These are phyloP conservation scores for Arbutus unedo DNA, from an alignment of 148 eudicot genomes.

Conservation along the genomic window DNA sequence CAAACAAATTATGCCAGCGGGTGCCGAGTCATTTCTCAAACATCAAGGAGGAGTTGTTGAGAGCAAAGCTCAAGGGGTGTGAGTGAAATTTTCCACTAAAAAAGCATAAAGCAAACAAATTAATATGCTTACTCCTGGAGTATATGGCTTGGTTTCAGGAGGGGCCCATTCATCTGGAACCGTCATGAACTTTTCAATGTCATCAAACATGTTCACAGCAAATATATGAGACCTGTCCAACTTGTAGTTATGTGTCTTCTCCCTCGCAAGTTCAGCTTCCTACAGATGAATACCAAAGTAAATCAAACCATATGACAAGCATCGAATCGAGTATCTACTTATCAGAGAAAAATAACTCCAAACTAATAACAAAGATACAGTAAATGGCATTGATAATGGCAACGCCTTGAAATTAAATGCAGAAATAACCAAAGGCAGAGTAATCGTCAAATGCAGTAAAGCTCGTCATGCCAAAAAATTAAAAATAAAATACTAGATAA, in stretches of 20 bases:
- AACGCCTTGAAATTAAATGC: neutral
- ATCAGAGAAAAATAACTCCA: neutral
- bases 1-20: too few relatives aligned
- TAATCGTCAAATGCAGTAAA: neutral
- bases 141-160: conserved; percentile 77
- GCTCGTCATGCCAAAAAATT: neutral
- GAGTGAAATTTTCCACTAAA: too few relatives aligned
- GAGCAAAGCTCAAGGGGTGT: too few relatives aligned
- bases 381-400: neutral
- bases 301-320: neutral
- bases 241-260: conserved; percentile 54
- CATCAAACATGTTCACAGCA: conserved; percentile 81
- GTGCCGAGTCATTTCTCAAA: too few relatives aligned
- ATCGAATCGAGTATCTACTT: neutral
- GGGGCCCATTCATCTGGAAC: conserved; percentile 99
- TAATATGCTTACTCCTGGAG: conserved; percentile 58
- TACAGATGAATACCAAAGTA: conserved; percentile 19
- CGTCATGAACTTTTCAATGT: conserved; percentile 77
- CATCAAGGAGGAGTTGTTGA: too few relatives aligned
- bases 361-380: neutral
- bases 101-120: neutral
- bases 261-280: conserved; percentile 84
- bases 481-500: neutral
- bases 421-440: conserved; percentile 1
- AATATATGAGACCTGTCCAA: conserved; percentile 73